Evolutionary conservation across 768 basidiomycete genomes (phyloP).

Genomic region (Neoboletus magnificus): DNA sequence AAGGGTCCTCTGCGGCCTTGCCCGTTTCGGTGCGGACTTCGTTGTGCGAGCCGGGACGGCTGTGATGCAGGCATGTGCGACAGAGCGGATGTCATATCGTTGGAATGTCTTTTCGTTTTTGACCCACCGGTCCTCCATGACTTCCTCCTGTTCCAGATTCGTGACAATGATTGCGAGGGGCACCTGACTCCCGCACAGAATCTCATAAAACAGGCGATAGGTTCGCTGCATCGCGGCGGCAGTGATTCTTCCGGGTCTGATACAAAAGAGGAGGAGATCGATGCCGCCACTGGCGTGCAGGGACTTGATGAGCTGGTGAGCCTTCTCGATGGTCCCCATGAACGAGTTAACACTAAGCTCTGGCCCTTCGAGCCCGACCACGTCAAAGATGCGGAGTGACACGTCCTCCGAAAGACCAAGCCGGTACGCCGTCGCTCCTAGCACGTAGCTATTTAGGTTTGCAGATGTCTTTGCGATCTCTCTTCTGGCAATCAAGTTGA

Average conservation of each 20-base stretch:
- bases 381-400: conserved; percentile 2
- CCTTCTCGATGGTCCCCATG: conserved; percentile 10
- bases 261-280: conserved; percentile 16
- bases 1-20: background rate
- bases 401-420: background rate
- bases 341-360: conserved; percentile 1
- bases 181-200: conserved; percentile 6
- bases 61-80: conserved; percentile 12
- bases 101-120: background rate
- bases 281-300: conserved; percentile 5
- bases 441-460: background rate
- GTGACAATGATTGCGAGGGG: conserved; percentile 15
- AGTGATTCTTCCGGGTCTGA: conserved; percentile 6
- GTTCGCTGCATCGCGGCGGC: background rate
- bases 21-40: background rate
- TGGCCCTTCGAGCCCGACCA: conserved; percentile 9
- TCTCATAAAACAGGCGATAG: conserved; percentile 15
- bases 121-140: conserved; percentile 14
- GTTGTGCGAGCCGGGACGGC: background rate
- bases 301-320: conserved; percentile 2
- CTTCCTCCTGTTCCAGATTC: conserved; percentile 1
- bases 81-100: background rate
- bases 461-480: background rate
- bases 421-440: background rate
- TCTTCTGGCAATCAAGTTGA: conserved; percentile 3